Evolutionary conservation across 2,329 filamentous ascomycete genomes (phyloP).

Genomic region (Fusarium clavum): DNA sequence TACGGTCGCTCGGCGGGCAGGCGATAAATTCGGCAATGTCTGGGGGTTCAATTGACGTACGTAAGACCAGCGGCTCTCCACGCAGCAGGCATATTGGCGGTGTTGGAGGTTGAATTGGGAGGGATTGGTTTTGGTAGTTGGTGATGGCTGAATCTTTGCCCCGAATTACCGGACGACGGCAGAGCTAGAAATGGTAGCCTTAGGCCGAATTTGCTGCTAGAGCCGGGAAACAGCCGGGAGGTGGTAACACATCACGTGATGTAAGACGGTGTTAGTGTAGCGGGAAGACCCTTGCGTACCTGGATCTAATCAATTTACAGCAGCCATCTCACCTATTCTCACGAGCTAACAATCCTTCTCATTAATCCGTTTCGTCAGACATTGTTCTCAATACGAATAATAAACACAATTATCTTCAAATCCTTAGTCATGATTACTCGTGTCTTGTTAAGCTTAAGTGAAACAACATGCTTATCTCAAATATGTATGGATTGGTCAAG

Average conservation of each 20-base stretch:
- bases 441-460: conserved; percentile 10
- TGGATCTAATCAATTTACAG: conserved; percentile 6
- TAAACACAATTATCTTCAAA: background rate
- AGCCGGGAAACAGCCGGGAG: conserved; percentile 33
- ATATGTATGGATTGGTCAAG: background rate
- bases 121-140: conserved; percentile 48
- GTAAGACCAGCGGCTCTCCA: conserved; percentile 98
- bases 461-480: conserved; percentile 14
- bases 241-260: conserved; percentile 17
- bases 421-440: conserved; percentile 12
- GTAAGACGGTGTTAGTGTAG: background rate
- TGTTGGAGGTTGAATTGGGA: conserved; percentile 51
- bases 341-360: background rate
- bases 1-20: conserved; percentile 22
- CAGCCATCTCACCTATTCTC: background rate
- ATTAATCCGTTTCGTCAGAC: background rate
- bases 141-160: conserved; percentile 53
- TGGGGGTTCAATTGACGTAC: conserved; percentile 69
- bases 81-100: conserved; percentile 89
- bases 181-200: conserved; percentile 46
- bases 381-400: background rate
- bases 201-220: conserved; percentile 43
- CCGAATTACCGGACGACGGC: conserved; percentile 48
- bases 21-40: conserved; percentile 9
- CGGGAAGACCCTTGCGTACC: conserved; percentile 1